phyloP scores from a whole-genome alignment of 1,284 basidiomycete genomes.

The Ganoderma sinense region DNA sequence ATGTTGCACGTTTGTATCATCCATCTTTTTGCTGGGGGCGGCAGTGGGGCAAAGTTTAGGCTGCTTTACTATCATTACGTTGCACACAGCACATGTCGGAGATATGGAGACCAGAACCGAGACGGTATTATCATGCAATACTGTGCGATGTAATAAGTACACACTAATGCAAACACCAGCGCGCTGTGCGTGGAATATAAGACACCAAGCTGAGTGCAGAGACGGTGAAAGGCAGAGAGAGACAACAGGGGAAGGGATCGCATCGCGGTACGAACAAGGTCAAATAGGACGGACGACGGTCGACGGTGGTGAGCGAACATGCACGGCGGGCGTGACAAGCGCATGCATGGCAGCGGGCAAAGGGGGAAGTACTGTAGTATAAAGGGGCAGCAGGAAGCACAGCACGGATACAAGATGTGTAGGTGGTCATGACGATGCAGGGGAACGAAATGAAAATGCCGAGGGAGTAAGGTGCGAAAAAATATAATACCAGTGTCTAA shows the following conservation, averaged over 20 bases:
- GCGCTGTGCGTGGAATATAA: constrained; percentile 31
- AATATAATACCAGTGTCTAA: constrained; percentile 38
- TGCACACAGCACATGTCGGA: background rate
- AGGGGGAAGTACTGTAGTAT: constrained; percentile 1
- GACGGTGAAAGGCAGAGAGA: constrained; percentile 5
- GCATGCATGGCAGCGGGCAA: background rate
- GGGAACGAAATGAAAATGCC: background rate
- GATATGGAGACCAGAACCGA: constrained; percentile 19
- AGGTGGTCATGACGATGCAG: constrained; percentile 18
- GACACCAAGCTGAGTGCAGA: constrained; percentile 29
- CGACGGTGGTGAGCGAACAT: background rate
- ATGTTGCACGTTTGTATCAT: too few species aligned
- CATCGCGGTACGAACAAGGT: constrained; percentile 17
- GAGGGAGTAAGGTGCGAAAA: constrained; percentile 16
- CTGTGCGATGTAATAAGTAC: constrained; percentile 35
- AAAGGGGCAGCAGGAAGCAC: constrained; percentile 4
- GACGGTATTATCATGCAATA: constrained; percentile 32
- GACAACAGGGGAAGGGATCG: constrained; percentile 27
- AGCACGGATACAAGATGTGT: constrained; percentile 10
- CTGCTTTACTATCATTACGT: too few species aligned
- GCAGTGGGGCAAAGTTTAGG: too few species aligned
- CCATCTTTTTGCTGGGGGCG: too few species aligned
- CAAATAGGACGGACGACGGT: background rate
- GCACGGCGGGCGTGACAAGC: background rate
- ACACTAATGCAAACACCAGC: constrained; percentile 34